These are phyloP conservation scores for Oldenlandia corymbosa DNA, from an alignment of 257 asterid species.

Conservation along the genomic window DNA sequence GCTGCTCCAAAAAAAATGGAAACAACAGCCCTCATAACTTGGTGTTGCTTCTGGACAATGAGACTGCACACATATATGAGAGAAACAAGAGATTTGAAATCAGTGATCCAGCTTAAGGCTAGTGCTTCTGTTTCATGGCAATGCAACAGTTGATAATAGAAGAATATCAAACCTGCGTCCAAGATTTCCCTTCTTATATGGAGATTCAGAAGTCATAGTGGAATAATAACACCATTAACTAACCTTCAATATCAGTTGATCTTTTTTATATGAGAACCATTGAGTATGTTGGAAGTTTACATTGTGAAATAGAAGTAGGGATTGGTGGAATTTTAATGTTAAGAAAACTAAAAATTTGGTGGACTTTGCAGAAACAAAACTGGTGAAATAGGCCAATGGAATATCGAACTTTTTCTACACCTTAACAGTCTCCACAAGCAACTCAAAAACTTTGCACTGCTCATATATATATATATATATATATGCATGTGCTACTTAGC, in stretches of 20 bases:
- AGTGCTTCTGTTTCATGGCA: neutral
- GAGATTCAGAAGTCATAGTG: slow-evolving; percentile 31
- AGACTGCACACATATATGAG: slow-evolving; percentile 42
- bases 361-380: no score
- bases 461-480: no score
- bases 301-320: no score
- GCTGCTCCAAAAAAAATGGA: slow-evolving; percentile 46
- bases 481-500: no score
- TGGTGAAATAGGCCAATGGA: no score
- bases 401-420: no score
- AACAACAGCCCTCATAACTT: slow-evolving; percentile 40
- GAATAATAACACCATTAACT: slow-evolving; percentile 7
- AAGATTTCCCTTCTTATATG: slow-evolving; percentile 30
- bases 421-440: slow-evolving; percentile 17
- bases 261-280: no score
- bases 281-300: no score
- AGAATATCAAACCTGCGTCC: slow-evolving; percentile 38
- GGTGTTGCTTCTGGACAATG: slow-evolving; percentile 36
- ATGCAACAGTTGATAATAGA: slow-evolving; percentile 8
- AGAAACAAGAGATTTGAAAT: no score
- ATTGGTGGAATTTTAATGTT: no score
- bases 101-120: neutral
- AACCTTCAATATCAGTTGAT: no score
- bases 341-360: no score
- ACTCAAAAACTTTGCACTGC: slow-evolving; percentile 17